Evolutionary conservation across 768 basidiomycete species (phyloP).

Genomic region (Termitomyces sp.): DNA sequence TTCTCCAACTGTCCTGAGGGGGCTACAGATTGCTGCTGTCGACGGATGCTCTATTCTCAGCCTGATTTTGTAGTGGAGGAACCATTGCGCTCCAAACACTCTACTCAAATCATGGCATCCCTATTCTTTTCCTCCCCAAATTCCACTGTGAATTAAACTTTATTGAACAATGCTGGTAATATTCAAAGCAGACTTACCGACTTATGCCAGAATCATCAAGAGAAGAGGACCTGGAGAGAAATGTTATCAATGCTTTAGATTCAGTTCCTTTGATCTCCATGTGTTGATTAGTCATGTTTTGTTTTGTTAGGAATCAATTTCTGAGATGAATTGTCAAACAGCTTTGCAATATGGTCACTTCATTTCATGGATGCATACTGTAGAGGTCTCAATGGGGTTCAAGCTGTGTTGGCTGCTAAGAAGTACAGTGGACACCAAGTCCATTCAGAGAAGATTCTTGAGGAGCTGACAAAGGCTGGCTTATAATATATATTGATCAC

Average conservation of each 20-base stretch:
- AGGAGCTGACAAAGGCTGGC: not conserved
- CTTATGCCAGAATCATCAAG: conserved; percentile 14
- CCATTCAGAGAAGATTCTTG: not conserved
- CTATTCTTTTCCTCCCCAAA: not conserved
- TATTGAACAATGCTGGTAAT: conserved; percentile 30
- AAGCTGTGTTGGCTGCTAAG: not conserved
- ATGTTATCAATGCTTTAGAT: conserved; percentile 8
- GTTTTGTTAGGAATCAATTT: not conserved
- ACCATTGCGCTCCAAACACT: conserved; percentile 8
- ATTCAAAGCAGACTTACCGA: conserved; percentile 23
- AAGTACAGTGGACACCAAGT: not conserved
- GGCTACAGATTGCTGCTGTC: conserved; percentile 13
- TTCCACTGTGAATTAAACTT: not conserved
- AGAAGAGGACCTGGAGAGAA: conserved; percentile 27
- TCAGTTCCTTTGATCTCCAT: not conserved
- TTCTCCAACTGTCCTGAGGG: conserved; percentile 11
- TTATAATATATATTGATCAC: not conserved
- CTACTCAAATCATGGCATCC: not conserved
- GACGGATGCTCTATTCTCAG: conserved; percentile 23
- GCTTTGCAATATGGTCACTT: not conserved
- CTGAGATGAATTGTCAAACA: not conserved
- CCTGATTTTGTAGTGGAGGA: conserved; percentile 26
- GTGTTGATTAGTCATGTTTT: not conserved
- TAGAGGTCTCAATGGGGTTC: not conserved
- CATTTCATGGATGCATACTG: not conserved